Evolutionary conservation across 2,329 filamentous ascomycete genomes (phyloP), one percentile per base, ranked within the genome.

Genomic region (Diaporthe nobilis): DNA sequence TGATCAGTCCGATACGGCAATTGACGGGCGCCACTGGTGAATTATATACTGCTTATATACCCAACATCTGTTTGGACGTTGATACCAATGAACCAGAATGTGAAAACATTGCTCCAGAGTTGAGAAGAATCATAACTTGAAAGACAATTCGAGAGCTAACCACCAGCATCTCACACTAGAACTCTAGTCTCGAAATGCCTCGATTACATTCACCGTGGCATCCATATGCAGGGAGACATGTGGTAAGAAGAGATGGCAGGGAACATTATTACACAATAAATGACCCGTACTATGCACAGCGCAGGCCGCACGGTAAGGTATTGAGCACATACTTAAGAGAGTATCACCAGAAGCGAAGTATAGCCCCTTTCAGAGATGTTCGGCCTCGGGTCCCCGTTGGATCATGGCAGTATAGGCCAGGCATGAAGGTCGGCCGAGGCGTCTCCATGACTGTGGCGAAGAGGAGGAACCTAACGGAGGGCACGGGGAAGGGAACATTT

Each of bases 401-500:
- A 4, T 5, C 5, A 4, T 63, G 60, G 60, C 6, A 31, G 25
- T 22, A 63, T 2, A 9, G 60, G n/a, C 7, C 39, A 5, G 60
- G 60, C 2, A 63, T 63, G 60, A 63, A 20, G 10, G 12, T 63
- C 12, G 60, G 60, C n/a, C 42, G 42, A 2, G 60, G 60, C 7
- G 15, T 31, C 1, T 15, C 60, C 7, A 44, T 61, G 58, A 42
- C 15, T 0, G 37, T 1, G 0, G 15, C 0, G 2, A 25, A 63
- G 3, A 12, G 2, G 4, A 0, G 4, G 4, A 31, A 5, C 0
- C 15, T 63, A 7, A 5, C 3, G 1, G 0, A 22, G 0, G 60
- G 60, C 15, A 25, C 39, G 9, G 60, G 60, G 7, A 20, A 44
- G 1, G 60, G 60, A 2, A 44, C 60, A 12, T 25, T 63, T 13